Evolutionary conservation across 2,329 filamentous ascomycete genomes (phyloP).

Genomic region (Fusarium euwallaceae): DNA sequence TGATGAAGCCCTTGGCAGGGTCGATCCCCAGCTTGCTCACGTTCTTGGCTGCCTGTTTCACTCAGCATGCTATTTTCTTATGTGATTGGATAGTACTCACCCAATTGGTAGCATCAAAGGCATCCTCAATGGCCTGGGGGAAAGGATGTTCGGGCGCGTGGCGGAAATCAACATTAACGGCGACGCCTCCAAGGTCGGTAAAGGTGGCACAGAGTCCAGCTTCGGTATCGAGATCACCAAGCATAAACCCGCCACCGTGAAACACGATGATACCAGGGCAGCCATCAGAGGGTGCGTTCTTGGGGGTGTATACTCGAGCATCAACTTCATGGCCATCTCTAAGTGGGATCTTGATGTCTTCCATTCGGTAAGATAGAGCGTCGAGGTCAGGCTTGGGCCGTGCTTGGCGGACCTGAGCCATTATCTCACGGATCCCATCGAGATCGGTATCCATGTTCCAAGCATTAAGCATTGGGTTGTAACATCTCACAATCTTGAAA

Average conservation of each 20-base stretch:
- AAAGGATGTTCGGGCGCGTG: conserved; percentile 49
- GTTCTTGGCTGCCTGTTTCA: conserved; percentile 34
- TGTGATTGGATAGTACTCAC: conserved; percentile 6
- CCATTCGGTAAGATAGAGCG: conserved; percentile 30
- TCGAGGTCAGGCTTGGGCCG: conserved; percentile 26
- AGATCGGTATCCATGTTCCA: conserved; percentile 44
- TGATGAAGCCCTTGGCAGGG: conserved; percentile 35
- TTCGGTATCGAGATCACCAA: conserved; percentile 45
- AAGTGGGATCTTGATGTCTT: conserved; percentile 41
- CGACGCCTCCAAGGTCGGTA: conserved; percentile 43
- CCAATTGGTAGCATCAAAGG: conserved; percentile 47
- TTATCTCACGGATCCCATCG: conserved; percentile 33
- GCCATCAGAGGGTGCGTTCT: conserved; percentile 20
- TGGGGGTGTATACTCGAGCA: conserved; percentile 42
- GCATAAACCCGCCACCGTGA: conserved; percentile 46
- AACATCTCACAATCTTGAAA: conserved; percentile 23
- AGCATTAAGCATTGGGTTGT: conserved; percentile 34
- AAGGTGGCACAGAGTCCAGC: conserved; percentile 44
- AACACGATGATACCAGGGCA: conserved; percentile 45
- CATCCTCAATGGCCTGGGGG: conserved; percentile 46
- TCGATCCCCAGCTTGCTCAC: conserved; percentile 42
- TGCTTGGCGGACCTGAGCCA: conserved; percentile 27
- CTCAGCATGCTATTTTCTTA: conserved; percentile 3
- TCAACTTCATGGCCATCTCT: conserved; percentile 39
- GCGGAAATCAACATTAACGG: conserved; percentile 46